phyloP scores from a whole-genome alignment of 768 basidiomycete species.

The Russula dissimulans region DNA sequence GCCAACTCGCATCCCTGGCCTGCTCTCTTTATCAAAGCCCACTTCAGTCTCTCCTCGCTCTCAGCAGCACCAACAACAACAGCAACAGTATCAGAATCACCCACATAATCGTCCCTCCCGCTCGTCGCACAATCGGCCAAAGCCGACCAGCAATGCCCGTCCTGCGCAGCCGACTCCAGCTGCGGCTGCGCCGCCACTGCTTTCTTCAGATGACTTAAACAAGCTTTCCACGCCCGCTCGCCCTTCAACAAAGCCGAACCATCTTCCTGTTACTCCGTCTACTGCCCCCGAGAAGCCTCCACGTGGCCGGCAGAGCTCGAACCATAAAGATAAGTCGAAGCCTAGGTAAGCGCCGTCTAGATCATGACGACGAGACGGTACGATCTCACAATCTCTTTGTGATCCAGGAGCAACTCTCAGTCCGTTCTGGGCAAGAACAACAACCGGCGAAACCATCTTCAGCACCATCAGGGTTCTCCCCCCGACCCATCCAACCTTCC shows the following conservation, averaged over 20 bases:
- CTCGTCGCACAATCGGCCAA: slow-evolving; percentile 33
- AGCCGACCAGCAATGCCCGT: slow-evolving; percentile 10
- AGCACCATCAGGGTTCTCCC: slow-evolving; percentile 54
- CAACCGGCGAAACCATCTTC: slow-evolving; percentile 36
- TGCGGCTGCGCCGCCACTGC: slow-evolving; percentile 22
- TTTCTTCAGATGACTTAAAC: slow-evolving; percentile 24
- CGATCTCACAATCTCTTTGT: background rate
- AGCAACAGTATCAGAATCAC: background rate
- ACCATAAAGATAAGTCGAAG: slow-evolving; percentile 36
- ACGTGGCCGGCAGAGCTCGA: slow-evolving; percentile 30
- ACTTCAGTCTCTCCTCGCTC: slow-evolving; percentile 28
- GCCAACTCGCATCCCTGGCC: slow-evolving; percentile 64
- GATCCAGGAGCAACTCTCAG: slow-evolving; percentile 38
- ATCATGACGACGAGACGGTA: background rate
- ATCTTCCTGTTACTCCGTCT: slow-evolving; percentile 7
- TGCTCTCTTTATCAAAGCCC: slow-evolving; percentile 62
- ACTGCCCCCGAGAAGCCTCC: slow-evolving; percentile 24
- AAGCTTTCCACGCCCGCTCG: slow-evolving; percentile 25
- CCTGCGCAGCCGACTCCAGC: slow-evolving; percentile 16
- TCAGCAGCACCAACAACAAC: slow-evolving; percentile 28
- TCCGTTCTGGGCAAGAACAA: slow-evolving; percentile 32
- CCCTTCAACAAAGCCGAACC: background rate
- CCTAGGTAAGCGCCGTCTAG: slow-evolving; percentile 30
- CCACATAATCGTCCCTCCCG: slow-evolving; percentile 18
- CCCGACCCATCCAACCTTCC: slow-evolving; percentile 34